A percentile compares a stretch with the other conserved stretches of the same genome.
Conservation (phyloP, 768 basidiomycete species). For the Tylopilus balloui region DNA sequence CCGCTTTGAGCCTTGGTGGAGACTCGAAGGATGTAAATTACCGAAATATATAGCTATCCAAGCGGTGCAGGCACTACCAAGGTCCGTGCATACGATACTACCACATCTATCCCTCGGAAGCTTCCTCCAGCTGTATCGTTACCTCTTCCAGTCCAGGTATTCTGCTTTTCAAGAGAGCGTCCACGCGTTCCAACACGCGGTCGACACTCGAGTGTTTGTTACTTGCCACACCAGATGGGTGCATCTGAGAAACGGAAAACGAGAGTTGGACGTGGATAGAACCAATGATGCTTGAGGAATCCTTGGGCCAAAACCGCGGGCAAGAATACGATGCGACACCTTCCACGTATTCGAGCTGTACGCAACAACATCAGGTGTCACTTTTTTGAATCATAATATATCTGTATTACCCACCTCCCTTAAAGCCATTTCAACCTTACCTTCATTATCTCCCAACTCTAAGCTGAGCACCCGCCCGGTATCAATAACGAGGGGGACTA, state of each 20-base stretch:
- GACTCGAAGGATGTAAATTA: background rate
- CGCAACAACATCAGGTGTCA: background rate
- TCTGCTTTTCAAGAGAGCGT: slow-evolving; percentile 60
- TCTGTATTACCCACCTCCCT: slow-evolving; percentile 47
- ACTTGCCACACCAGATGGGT: slow-evolving; percentile 40
- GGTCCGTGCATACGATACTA: slow-evolving; percentile 3
- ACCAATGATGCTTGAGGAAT: slow-evolving; percentile 78
- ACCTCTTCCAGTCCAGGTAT: slow-evolving; percentile 86
- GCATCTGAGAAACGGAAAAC: slow-evolving; percentile 54
- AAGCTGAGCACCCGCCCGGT: slow-evolving; percentile 84
- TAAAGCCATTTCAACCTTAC: slow-evolving; percentile 53
- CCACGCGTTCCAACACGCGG: slow-evolving; percentile 71
- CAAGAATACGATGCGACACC: slow-evolving; percentile 77
- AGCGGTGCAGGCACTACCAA: slow-evolving; percentile 8
- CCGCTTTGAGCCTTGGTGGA: background rate
- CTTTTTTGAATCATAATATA: background rate
- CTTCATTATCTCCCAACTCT: slow-evolving; percentile 68
- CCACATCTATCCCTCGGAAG: slow-evolving; percentile 3
- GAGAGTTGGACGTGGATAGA: slow-evolving; percentile 90
- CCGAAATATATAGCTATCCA: slow-evolving; percentile 11
- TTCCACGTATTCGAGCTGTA: slow-evolving; percentile 66
- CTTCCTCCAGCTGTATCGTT: slow-evolving; percentile 77
- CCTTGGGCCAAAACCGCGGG: slow-evolving; percentile 95
- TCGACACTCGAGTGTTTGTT: slow-evolving; percentile 37
- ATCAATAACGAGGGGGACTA: slow-evolving; percentile 92